Conservation (phyloP, 2,329 filamentous ascomycete genomes). For the Aspergillus sp. region DNA sequence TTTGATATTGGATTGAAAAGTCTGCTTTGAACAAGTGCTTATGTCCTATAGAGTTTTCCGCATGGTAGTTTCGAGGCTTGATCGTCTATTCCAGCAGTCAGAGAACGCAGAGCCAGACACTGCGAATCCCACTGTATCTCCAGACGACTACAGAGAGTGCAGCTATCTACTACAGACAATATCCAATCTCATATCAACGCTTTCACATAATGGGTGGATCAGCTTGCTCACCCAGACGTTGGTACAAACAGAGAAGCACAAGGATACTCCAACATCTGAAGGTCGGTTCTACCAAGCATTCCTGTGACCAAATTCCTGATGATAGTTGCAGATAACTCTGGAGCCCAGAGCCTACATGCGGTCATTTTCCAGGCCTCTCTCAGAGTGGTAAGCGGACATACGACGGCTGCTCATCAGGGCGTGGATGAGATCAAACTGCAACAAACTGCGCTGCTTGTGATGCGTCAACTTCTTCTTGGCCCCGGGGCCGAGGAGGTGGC, state of each 20-base stretch:
- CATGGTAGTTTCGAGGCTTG: conserved; percentile 38
- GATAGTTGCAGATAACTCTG: conserved; percentile 24
- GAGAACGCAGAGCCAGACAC: conserved; percentile 19
- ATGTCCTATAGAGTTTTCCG: conserved; percentile 36
- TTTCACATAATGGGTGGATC: conserved; percentile 69
- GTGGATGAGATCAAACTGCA: conserved; percentile 67
- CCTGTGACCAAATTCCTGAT: not conserved
- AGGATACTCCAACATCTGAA: conserved; percentile 52
- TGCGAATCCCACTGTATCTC: conserved; percentile 50
- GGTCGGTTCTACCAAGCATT: conserved; percentile 32
- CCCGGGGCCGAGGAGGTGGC: conserved; percentile 41
- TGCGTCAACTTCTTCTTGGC: conserved; percentile 52
- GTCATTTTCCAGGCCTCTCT: conserved; percentile 35
- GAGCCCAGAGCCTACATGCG: conserved; percentile 35
- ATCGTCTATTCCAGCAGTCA: conserved; percentile 32
- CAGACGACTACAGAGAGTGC: conserved; percentile 72
- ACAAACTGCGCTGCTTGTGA: conserved; percentile 67
- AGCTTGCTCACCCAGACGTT: conserved; percentile 66
- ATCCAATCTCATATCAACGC: conserved; percentile 69
- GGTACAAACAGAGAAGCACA: conserved; percentile 50
- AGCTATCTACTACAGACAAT: conserved; percentile 77
- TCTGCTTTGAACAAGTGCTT: not conserved
- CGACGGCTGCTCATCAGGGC: conserved; percentile 29
- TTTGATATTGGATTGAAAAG: no score
- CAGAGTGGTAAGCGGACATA: conserved; percentile 30